Base-by-base conservation (phyloP, 2,329 filamentous ascomycete genomes). In the Colletotrichum lini region DNA sequence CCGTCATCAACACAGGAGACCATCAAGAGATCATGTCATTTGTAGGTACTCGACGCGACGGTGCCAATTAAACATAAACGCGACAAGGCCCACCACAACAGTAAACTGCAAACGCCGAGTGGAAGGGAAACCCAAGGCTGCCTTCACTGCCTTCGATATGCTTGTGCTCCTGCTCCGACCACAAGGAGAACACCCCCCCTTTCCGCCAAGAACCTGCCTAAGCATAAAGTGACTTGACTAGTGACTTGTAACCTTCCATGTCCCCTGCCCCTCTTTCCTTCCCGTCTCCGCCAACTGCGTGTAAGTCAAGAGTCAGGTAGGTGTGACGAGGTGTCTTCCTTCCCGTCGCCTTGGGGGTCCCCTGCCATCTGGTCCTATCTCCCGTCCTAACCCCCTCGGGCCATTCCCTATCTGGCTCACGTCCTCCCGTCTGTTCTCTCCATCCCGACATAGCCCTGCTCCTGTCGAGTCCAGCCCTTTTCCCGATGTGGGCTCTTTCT, bases 331-430 rank as follows among this genome's bases (percentile, higher is more conserved):
- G 47, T 30, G 35, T 26, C 38, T 70, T 60, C 61, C 54, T 59
- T 70, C 62, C 54, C 54, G 62, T 70, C 40, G 21, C 47, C 53
- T 65, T 40, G 54, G 67, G 40, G 65, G 23, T 58, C 66, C 66
- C 54, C 44, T 65, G 53, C 66, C 60, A 45, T 67, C 47, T n/a
- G 47, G 53, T 53, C 47, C 54, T 44, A n/a, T 30, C 40, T 35
- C 42, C 35, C 44, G 42, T 67, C 54, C 47, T 23, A 44, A 16
- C 35, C 60, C 35, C 35, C 8, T 38, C 35, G 35, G 35, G 9
- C 35, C 35, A 54, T 54, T 12, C 60, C 15, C 15, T 15, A 23
- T 50, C n/a, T 47, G 38, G 49, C 26, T 50, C 52, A 45, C 15
- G 38, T 26, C 50, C 50, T 54, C 66, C 66, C 61, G 52, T 30